Evolutionary conservation across 1,139 yeast species (phyloP).

Genomic region (Magnusiomyces fungicola): DNA sequence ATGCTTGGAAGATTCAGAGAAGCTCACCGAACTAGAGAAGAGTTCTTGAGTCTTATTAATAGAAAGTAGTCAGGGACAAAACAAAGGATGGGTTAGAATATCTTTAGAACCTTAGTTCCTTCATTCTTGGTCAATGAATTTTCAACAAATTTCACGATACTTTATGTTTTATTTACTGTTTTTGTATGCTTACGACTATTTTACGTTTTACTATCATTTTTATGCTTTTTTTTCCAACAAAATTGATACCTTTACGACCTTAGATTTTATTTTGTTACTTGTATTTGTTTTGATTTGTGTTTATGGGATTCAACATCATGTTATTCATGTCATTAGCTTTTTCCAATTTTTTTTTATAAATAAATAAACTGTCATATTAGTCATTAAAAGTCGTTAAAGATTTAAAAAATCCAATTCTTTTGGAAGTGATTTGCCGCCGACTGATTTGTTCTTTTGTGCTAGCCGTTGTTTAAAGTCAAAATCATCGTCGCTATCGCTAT

Average conservation of each 20-base stretch:
- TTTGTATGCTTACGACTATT: not conserved
- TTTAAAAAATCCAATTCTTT: not conserved
- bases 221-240: not conserved
- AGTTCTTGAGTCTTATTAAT: slow-evolving; percentile 73
- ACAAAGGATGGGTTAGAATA: no score
- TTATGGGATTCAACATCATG: no score
- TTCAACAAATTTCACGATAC: not conserved
- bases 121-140: no score
- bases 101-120: no score
- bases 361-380: not conserved
- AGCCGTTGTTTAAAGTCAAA: not conserved
- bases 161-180: not conserved
- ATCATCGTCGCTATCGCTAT: not conserved
- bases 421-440: not conserved
- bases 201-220: not conserved
- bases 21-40: slow-evolving; percentile 93
- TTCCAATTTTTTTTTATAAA: not conserved
- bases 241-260: no score
- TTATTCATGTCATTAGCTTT: not conserved
- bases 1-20: slow-evolving; percentile 95
- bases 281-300: not conserved
- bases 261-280: no score
- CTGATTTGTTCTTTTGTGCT: not conserved
- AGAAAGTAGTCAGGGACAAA: no score
- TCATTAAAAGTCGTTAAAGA: not conserved